Percentiles rank a stretch among this genome's conserved stretches.
Evolutionary conservation across 140 eudicot species (phyloP).

Genomic region (Cichorium intybus): DNA sequence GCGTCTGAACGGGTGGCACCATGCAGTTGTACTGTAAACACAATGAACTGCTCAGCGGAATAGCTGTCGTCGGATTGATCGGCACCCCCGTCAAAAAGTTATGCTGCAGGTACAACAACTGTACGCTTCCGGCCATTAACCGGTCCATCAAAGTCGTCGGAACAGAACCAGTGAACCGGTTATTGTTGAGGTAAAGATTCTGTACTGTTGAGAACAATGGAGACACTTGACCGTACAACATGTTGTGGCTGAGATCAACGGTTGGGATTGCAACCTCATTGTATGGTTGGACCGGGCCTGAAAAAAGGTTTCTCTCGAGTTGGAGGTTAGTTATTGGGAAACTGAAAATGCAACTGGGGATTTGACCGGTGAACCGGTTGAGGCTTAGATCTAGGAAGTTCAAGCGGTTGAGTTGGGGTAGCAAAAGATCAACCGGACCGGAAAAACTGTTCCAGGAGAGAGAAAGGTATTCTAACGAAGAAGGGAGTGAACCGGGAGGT

Average conservation of each 20-base stretch:
- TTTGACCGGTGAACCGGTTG: constrained; percentile 79
- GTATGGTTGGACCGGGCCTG: constrained; percentile 67
- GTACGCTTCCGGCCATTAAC: constrained; percentile 59
- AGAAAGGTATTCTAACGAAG: constrained; percentile 65
- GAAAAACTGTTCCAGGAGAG: constrained; percentile 60
- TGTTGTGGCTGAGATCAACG: constrained; percentile 81
- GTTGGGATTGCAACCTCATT: constrained; percentile 60
- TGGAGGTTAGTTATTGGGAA: constrained; percentile 72
- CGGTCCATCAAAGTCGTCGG: constrained; percentile 75
- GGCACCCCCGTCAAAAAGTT: constrained; percentile 66
- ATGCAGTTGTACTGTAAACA: constrained; percentile 96
- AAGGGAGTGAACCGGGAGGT: constrained; percentile 47
- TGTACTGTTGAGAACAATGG: constrained; percentile 73
- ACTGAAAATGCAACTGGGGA: constrained; percentile 55
- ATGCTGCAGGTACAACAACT: constrained; percentile 76
- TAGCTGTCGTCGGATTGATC: constrained; percentile 77
- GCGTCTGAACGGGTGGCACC: constrained; percentile 86
- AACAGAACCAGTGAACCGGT: constrained; percentile 84
- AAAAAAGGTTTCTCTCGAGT: constrained; percentile 60
- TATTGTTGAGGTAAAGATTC: constrained; percentile 73
- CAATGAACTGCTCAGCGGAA: constrained; percentile 74
- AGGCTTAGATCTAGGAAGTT: constrained; percentile 64
- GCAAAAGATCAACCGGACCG: constrained; percentile 54
- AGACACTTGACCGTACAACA: constrained; percentile 69
- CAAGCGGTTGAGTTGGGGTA: constrained; percentile 47